phyloP scores from a whole-genome alignment of 2,329 filamentous ascomycete genomes.

The Paracoccidioides lutzii region DNA sequence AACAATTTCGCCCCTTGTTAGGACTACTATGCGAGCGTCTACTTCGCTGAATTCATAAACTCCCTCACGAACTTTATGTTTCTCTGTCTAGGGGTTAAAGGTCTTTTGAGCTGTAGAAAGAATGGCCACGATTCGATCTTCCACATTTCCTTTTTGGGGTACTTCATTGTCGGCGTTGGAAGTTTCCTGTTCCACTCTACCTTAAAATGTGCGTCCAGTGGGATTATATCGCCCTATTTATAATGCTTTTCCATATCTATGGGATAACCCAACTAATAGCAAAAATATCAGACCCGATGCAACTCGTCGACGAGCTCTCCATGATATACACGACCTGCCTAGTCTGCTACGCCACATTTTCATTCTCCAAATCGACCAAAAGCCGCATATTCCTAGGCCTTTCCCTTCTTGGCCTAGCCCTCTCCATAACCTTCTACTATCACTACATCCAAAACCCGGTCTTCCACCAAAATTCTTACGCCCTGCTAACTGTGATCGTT shows the following conservation, averaged over 20 bases:
- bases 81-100: constrained; percentile 62
- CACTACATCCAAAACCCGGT: constrained; percentile 68
- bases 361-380: constrained; percentile 46
- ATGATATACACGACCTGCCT: constrained; percentile 63
- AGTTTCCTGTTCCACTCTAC: constrained; percentile 53
- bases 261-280: constrained; percentile 12
- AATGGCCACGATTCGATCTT: constrained; percentile 67
- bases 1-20: constrained; percentile 21
- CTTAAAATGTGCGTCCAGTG: constrained; percentile 40
- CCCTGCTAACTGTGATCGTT: constrained; percentile 55
- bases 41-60: constrained; percentile 66
- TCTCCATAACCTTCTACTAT: constrained; percentile 67
- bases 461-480: constrained; percentile 74
- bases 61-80: constrained; percentile 75
- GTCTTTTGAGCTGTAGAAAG: constrained; percentile 57
- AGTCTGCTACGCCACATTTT: constrained; percentile 62
- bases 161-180: constrained; percentile 47
- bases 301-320: constrained; percentile 55
- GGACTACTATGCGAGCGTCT: constrained; percentile 64
- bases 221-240: constrained; percentile 4
- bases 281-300: constrained; percentile 47
- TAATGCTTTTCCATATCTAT: not conserved
- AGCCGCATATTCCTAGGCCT: constrained; percentile 45
- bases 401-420: constrained; percentile 42
- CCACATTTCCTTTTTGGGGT: constrained; percentile 51